Evolutionary conservation across 1,284 basidiomycete genomes (phyloP), one percentile per base, ranked within the genome.

Genomic region (Puccinia sorghi): DNA sequence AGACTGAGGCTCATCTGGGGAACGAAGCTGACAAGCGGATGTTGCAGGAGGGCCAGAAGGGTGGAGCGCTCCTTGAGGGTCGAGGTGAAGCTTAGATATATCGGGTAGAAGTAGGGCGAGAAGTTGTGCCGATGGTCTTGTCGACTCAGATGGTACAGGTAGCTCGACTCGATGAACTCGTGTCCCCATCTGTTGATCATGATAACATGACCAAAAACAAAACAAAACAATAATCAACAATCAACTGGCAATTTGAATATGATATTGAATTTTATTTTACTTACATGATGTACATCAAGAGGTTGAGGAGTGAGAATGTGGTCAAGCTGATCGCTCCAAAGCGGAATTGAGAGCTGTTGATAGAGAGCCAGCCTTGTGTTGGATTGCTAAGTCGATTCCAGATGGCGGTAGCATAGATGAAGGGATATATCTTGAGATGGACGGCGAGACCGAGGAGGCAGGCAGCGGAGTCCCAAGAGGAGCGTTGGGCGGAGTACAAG

Each of bases 61-160:
- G 32, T 17, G 2, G 56, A 63, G 15, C 32, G 57, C 17, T 54
- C 56, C 6, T 22, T 22, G 25, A 69, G 32, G 46, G 22, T 37
- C n/a, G 43, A 48, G 15, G 56, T 64, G 50, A 84, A 82, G 17
- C 84, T 83, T 66, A 98, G 89, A 84, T 99, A 98, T 50, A 92
- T 94, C 59, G 92, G 89, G 84, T 98, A 94, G 85, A 97, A 99
- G 86, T 98, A 97, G 0, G 94, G 92, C 17, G 93, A 94, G 85
- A 99, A 99, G 85, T 99, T 99, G 86, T 99, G 97, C 73, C 95
- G 90, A 83, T 98, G 94, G 85, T 99, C 97, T 32, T 93, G 89
- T 48, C 97, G 89, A 80, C 90, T 88, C 3, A 95, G 86, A 83
- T 99, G 97, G 85, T 99, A 98, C 20, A 98, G 87, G 85, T 94